A percentile compares a stretch with the other conserved stretches of the same genome.
Evolutionary conservation across 2,329 filamentous ascomycete species (phyloP).

Genomic region (Trematosphaeria pertusa): DNA sequence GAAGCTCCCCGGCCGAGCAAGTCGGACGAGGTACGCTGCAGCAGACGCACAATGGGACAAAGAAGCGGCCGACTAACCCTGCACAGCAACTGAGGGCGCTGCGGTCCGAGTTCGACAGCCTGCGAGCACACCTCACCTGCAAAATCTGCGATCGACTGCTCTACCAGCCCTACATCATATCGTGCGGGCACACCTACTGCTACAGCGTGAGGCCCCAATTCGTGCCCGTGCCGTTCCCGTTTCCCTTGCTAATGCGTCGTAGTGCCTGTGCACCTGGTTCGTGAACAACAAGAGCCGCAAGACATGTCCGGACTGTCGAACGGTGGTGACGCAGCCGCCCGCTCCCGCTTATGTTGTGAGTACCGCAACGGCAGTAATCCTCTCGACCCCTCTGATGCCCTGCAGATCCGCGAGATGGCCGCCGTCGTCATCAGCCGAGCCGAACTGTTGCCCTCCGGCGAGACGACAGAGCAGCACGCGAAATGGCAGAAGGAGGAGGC

Average conservation of each 20-base stretch:
- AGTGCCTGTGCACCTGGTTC: constrained; percentile 67
- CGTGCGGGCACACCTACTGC: constrained; percentile 75
- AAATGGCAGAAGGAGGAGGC: constrained; percentile 66
- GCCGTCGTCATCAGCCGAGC: constrained; percentile 66
- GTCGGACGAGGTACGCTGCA: constrained; percentile 41
- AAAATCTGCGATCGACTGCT: constrained; percentile 72
- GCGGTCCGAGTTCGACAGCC: constrained; percentile 63
- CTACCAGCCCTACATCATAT: constrained; percentile 73
- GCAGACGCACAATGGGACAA: constrained; percentile 14
- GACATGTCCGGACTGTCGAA: constrained; percentile 73
- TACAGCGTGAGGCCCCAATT: constrained; percentile 62
- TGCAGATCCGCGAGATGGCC: constrained; percentile 68
- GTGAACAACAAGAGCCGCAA: constrained; percentile 62
- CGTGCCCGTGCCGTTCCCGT: constrained; percentile 18
- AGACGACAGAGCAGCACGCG: constrained; percentile 67
- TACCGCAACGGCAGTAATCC: constrained; percentile 7
- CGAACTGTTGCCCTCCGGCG: constrained; percentile 68
- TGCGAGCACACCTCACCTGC: constrained; percentile 68
- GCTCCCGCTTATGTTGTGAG: constrained; percentile 69
- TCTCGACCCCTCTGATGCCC: constrained; percentile 4
- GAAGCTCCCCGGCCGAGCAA: constrained; percentile 39
- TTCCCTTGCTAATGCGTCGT: constrained; percentile 30
- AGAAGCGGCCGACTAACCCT: constrained; percentile 27
- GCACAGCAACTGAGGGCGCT: constrained; percentile 49
- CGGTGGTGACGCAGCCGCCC: constrained; percentile 64